Conservation (phyloP, 2,329 filamentous ascomycete species). For the Xylaria sp. region DNA sequence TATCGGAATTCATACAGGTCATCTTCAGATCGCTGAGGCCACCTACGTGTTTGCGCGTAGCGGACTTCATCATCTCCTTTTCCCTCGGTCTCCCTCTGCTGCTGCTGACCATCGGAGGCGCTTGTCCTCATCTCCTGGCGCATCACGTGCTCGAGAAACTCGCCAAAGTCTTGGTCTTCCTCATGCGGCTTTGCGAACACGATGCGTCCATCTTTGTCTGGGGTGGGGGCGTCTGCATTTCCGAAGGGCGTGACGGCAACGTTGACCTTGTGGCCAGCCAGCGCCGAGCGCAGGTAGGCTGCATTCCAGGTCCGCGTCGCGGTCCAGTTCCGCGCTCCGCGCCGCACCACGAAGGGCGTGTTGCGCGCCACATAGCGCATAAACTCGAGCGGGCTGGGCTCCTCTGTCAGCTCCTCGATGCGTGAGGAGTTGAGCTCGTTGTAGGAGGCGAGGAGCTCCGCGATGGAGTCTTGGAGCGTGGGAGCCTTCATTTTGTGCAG, state of each 20-base stretch:
- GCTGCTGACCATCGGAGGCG: not conserved
- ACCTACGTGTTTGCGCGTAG: conserved; percentile 70
- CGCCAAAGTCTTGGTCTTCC: conserved; percentile 54
- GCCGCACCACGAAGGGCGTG: conserved; percentile 66
- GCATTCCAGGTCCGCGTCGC: conserved; percentile 60
- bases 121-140: conserved; percentile 44
- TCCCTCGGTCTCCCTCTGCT: conserved; percentile 22
- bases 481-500: conserved; percentile 11
- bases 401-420: conserved; percentile 56
- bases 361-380: conserved; percentile 72
- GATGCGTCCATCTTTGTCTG: conserved; percentile 28
- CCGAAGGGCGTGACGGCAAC: conserved; percentile 73
- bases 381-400: conserved; percentile 72
- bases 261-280: conserved; percentile 58
- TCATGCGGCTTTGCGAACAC: conserved; percentile 71
- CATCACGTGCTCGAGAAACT: conserved; percentile 58
- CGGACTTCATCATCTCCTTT: conserved; percentile 45
- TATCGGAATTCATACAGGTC: not conserved
- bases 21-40: not conserved
- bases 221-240: conserved; percentile 52
- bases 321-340: conserved; percentile 57
- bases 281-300: conserved; percentile 49
- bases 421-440: conserved; percentile 61
- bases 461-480: conserved; percentile 37
- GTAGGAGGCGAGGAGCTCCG: conserved; percentile 60